Evolutionary conservation across 306 rosid genomes (phyloP), one percentile per base, ranked within the genome.

Genomic region (Vigna angularis): DNA sequence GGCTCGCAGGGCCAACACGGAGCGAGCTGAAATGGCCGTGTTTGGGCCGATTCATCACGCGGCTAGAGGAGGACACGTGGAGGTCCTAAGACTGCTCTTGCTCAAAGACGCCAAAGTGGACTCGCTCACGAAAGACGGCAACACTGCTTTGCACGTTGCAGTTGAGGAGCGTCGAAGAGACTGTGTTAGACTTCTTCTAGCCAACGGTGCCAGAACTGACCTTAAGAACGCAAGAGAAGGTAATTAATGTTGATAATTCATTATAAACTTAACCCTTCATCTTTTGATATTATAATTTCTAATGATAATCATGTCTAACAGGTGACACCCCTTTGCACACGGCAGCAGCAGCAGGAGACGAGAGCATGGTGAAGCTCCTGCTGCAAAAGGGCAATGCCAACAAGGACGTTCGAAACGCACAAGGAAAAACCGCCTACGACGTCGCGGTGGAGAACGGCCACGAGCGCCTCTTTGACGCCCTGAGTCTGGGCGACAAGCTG

Each of bases 91-190:
- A 83, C 90, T 89, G 49, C 88, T 94, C 3, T 84, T 94, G 15
- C 84, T 85, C 62, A 91, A 94, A 65, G 94, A 97, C 0, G 89
- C 96, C 11, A 81, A 73, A 28, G 90, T 87, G 3, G 90, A 94
- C 0, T 72, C 91, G 0, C 52, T 79, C 6, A 72, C 93, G 1
- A 89, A 84, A 30, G 91, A 89, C 18, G 97, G 97, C 1, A 86
- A 79, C 84, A 89, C 97, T 1, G 96, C 97, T 2, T 76, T 94
- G 9, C 98, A 91, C 77, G 83, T 94, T 2, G 91, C 96, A 0
- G 90, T 87, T 5, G 87, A 88, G 16, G 90, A 88, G 61, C 79
- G 85, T 1, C 81, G 85, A 68, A 73, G 88, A 40, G 98, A 90
- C 10, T 86, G 96, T 22, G 88, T 86, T 1, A 79, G 90, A 76